phyloP scores from a whole-genome alignment of 164 flowering plant genomes.

The Taxillus chinensis region DNA sequence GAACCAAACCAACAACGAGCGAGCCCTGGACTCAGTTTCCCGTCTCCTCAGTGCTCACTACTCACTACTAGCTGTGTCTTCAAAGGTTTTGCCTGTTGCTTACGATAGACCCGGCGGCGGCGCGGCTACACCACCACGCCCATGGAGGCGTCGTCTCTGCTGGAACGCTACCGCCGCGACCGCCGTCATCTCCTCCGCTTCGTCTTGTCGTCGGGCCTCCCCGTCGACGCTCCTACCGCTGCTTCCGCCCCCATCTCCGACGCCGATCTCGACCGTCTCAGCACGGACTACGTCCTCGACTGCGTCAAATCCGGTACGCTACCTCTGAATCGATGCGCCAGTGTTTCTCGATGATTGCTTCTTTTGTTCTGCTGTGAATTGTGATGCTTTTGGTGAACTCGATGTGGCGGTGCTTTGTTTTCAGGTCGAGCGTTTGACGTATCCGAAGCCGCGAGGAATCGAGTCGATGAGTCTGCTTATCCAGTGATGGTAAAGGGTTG shows the following conservation, averaged over 20 bases:
- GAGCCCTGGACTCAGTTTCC: too few relatives aligned
- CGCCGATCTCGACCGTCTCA: conserved; percentile 41
- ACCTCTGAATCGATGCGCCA: too few relatives aligned
- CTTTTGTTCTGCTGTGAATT: too few relatives aligned
- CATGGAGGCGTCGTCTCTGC: too few relatives aligned
- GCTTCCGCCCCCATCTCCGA: conserved; percentile 17
- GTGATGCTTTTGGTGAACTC: not conserved
- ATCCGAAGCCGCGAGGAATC: conserved; percentile 36
- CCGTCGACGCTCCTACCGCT: conserved; percentile 27
- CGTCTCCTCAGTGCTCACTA: too few relatives aligned
- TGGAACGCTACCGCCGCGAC: conserved; percentile 17
- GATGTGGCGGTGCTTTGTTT: not conserved
- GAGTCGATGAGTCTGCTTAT: conserved; percentile 26
- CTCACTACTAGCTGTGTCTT: too few relatives aligned
- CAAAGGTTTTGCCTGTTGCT: too few relatives aligned
- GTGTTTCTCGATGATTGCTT: too few relatives aligned
- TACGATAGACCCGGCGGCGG: too few relatives aligned
- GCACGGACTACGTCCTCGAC: conserved; percentile 53
- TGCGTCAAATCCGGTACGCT: conserved; percentile 43
- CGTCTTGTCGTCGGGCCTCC: conserved; percentile 36
- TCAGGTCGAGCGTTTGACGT: conserved; percentile 61
- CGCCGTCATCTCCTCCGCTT: conserved; percentile 67
- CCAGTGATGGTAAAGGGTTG: conserved; percentile 44
- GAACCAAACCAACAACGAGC: too few relatives aligned
- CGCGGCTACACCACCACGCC: too few relatives aligned